phyloP scores from a whole-genome alignment of 305 asterid genomes.

The Fraxinus angustifolia region DNA sequence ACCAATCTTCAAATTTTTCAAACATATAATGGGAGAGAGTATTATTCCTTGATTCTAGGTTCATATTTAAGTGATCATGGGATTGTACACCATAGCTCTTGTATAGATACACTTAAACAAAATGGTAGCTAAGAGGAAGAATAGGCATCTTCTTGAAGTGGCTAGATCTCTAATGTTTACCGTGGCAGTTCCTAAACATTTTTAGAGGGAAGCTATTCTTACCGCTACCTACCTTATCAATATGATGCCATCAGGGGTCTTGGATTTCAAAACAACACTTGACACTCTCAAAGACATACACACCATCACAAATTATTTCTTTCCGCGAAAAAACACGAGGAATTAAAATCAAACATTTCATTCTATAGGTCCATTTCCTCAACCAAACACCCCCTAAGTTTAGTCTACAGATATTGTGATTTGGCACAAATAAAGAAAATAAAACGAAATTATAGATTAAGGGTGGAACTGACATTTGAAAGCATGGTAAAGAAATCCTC shows the following conservation, averaged over 20 bases:
- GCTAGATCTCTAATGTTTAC: background rate
- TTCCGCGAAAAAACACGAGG: background rate
- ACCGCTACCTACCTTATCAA: background rate
- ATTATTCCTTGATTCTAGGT: background rate
- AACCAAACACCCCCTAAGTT: background rate
- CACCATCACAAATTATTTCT: background rate
- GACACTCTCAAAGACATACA: background rate
- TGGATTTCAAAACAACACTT: background rate
- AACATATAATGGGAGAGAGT: background rate
- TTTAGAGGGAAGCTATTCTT: background rate
- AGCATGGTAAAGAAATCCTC: slow-evolving; percentile 90
- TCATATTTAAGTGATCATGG: background rate
- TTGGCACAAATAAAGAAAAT: background rate
- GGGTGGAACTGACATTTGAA: slow-evolving; percentile 69
- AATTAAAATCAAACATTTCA: background rate
- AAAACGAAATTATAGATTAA: slow-evolving; percentile 24
- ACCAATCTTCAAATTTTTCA: background rate
- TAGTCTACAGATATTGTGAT: background rate
- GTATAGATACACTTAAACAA: background rate
- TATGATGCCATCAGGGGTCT: background rate
- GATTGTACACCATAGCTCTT: background rate
- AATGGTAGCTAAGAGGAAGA: background rate
- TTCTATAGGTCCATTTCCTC: background rate
- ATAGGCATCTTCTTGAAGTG: background rate
- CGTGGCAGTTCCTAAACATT: background rate